Evolutionary conservation across 2,329 filamentous ascomycete species (phyloP).

Genomic region (Akanthomyces lecanii): DNA sequence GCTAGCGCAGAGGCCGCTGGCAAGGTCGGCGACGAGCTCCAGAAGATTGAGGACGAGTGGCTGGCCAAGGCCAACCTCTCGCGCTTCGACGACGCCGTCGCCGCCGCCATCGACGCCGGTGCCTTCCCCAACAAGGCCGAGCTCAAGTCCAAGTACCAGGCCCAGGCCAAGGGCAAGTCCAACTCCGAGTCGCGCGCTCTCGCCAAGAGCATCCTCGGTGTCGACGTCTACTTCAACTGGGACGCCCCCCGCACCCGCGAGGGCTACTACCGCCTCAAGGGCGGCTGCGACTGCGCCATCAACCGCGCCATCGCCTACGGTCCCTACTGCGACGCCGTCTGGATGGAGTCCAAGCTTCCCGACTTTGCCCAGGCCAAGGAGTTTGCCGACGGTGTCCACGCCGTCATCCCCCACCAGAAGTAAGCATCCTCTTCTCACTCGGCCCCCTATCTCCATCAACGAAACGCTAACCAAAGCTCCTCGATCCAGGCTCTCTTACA

Average conservation of each 20-base stretch:
- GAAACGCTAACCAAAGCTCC: constrained; percentile 20
- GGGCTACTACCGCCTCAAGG: constrained; percentile 90
- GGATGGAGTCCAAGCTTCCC: constrained; percentile 98
- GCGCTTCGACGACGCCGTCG: constrained; percentile 86
- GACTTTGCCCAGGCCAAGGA: constrained; percentile 88
- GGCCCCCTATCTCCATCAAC: not conserved
- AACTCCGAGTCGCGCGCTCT: constrained; percentile 76
- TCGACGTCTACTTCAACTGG: constrained; percentile 91
- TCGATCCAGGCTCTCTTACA: constrained; percentile 75
- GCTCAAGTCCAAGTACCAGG: constrained; percentile 63
- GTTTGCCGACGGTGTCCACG: constrained; percentile 90
- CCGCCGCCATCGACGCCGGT: constrained; percentile 71
- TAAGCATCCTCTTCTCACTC: constrained; percentile 40
- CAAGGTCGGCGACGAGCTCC: constrained; percentile 74
- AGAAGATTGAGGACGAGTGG: constrained; percentile 92
- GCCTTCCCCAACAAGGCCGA: constrained; percentile 64
- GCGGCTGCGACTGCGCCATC: constrained; percentile 85
- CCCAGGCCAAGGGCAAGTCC: constrained; percentile 73
- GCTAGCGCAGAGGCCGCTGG: constrained; percentile 75
- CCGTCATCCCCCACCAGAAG: constrained; percentile 95
- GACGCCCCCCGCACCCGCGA: constrained; percentile 88
- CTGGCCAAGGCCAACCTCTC: constrained; percentile 71
- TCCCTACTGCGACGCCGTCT: constrained; percentile 92
- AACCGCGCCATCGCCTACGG: constrained; percentile 89
- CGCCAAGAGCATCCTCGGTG: constrained; percentile 70